Conservation (phyloP, 345 rosid species). For the Noccaea caerulescens region DNA sequence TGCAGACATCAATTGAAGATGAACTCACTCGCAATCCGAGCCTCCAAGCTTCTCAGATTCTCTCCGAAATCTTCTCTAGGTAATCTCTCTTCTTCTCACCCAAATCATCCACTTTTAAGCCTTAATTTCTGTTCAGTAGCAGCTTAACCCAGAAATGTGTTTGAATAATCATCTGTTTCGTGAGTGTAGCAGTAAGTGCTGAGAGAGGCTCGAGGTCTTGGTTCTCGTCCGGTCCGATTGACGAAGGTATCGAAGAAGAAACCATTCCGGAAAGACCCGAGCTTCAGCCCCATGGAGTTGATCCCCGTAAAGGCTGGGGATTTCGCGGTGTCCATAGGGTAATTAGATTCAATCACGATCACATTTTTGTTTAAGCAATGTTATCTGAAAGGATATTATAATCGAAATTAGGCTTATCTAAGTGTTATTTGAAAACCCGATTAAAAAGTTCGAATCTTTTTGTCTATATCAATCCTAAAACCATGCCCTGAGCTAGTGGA, state of each 20-base stretch:
- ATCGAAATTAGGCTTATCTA: conserved; percentile 6
- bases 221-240: conserved; percentile 44
- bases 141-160: not conserved
- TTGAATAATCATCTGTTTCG: conserved; percentile 6
- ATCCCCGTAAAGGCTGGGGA: conserved; percentile 89
- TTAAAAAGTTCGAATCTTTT: not conserved
- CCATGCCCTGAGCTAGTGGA: not conserved
- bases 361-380: not conserved
- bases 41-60: conserved; percentile 33
- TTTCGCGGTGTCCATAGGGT: conserved; percentile 97
- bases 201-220: conserved; percentile 29
- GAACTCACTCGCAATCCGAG: conserved; percentile 38
- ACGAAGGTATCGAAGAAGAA: conserved; percentile 45
- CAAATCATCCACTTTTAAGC: not conserved
- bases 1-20: conserved; percentile 1
- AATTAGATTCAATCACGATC: conserved; percentile 26
- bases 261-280: conserved; percentile 53
- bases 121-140: not conserved
- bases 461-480: not conserved
- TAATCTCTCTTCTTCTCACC: conserved; percentile 3
- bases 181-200: conserved; percentile 25
- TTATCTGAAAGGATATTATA: not conserved
- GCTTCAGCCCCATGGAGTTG: conserved; percentile 76
- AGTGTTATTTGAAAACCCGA: not conserved
- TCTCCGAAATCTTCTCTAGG: conserved; percentile 34